These are phyloP conservation scores for Phaffia tasmanica DNA, from an alignment of 768 basidiomycete genomes.

Conservation along the genomic window DNA sequence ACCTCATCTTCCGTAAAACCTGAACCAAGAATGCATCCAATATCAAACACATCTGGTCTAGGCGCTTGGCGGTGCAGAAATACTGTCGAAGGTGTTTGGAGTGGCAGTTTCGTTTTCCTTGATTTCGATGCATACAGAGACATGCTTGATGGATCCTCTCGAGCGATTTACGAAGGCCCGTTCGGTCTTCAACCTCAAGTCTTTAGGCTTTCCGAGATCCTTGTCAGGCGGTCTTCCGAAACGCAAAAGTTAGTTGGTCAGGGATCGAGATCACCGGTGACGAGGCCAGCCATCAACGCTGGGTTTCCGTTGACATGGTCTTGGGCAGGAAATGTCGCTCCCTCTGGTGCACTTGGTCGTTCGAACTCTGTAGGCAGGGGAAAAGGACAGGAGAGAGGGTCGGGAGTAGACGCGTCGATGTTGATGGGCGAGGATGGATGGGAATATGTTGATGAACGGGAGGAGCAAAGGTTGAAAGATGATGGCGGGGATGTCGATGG, in stretches of 20 bases:
- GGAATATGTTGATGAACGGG: slow-evolving; percentile 31
- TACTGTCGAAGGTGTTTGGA: slow-evolving; percentile 31
- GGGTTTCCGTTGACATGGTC: slow-evolving; percentile 9
- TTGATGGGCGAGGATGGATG: slow-evolving; percentile 31
- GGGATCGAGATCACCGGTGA: not conserved
- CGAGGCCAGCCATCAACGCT: slow-evolving; percentile 1
- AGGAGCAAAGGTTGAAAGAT: slow-evolving; percentile 30
- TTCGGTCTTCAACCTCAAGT: slow-evolving; percentile 43
- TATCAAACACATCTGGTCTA: slow-evolving; percentile 21
- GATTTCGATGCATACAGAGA: slow-evolving; percentile 57
- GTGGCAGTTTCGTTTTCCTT: slow-evolving; percentile 46
- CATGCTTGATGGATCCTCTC: slow-evolving; percentile 23
- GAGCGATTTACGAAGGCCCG: slow-evolving; percentile 57
- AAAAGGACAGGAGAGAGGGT: not conserved
- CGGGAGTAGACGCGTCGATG: slow-evolving; percentile 30
- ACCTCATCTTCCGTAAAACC: not conserved
- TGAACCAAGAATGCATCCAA: too few relatives aligned
- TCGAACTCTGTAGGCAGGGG: slow-evolving; percentile 27
- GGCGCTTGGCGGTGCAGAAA: slow-evolving; percentile 26
- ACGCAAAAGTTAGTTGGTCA: not conserved
- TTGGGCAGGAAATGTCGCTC: slow-evolving; percentile 31
- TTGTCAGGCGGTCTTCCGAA: not conserved
- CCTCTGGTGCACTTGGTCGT: slow-evolving; percentile 28
- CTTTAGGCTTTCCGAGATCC: slow-evolving; percentile 15
- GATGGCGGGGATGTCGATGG: slow-evolving; percentile 28